Evolutionary conservation across 306 rosid species (phyloP).

Genomic region (Comarum palustre): DNA sequence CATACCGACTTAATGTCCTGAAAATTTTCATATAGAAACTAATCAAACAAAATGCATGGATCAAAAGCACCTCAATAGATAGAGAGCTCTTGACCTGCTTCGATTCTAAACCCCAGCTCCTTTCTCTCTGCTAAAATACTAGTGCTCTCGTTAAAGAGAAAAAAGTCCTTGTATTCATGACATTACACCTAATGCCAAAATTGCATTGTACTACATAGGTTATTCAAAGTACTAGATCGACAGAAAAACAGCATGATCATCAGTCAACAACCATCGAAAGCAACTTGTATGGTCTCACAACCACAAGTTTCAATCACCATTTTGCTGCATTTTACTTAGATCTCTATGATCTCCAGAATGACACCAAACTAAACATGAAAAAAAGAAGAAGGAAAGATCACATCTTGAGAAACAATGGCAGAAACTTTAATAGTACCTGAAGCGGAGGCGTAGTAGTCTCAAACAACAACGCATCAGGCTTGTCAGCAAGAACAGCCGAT

Average conservation of each 20-base stretch:
- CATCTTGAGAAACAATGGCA: neutral
- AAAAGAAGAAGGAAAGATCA: neutral
- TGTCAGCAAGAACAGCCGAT: constrained; percentile 84
- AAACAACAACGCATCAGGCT: constrained; percentile 79
- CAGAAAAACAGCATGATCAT: neutral
- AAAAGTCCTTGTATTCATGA: neutral
- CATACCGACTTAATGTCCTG: neutral
- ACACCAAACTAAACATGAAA: neutral
- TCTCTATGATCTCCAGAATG: neutral
- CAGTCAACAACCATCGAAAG: neutral
- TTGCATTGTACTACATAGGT: neutral
- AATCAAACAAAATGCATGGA: neutral
- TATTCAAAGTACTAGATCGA: neutral
- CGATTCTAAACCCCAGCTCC: neutral
- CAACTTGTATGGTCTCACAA: neutral
- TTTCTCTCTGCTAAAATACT: neutral
- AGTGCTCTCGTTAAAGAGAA: neutral
- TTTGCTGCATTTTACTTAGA: neutral
- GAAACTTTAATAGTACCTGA: constrained; percentile 42
- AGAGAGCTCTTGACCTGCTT: neutral
- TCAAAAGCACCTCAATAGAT: neutral
- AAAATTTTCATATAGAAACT: neutral
- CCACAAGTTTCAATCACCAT: neutral
- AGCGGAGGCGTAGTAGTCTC: constrained; percentile 72
- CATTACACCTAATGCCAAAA: neutral